These are phyloP conservation scores for Hanseniaspora guilliermondii DNA, from an alignment of 805 yeast genomes.

Conservation along the genomic window DNA sequence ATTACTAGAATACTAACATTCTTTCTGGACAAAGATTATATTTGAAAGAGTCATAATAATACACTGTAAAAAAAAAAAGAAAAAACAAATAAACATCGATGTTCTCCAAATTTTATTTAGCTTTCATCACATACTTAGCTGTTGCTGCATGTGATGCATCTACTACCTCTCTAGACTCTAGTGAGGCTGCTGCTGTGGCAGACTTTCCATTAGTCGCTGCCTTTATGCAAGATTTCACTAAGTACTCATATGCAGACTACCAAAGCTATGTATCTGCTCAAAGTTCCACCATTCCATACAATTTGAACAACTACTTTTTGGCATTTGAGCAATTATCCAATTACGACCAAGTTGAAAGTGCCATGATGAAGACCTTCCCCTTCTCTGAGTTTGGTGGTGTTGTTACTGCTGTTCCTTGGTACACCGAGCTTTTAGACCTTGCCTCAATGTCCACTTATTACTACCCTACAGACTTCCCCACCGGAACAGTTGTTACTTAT, in stretches of 20 bases:
- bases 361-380: slow-evolving; percentile 27
- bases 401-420: slow-evolving; percentile 28
- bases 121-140: slow-evolving; percentile 25
- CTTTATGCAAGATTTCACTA: slow-evolving; percentile 8
- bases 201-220: slow-evolving; percentile 15
- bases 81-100: no score
- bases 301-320: slow-evolving; percentile 27
- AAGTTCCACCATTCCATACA: slow-evolving; percentile 28
- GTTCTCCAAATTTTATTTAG: slow-evolving; percentile 26
- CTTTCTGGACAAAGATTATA: no score
- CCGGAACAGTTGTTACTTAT: not conserved
- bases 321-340: slow-evolving; percentile 23
- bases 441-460: slow-evolving; percentile 20
- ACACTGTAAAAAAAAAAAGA: not conserved
- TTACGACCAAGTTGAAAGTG: slow-evolving; percentile 21
- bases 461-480: slow-evolving; percentile 21
- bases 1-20: no score
- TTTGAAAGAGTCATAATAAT: no score
- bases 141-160: slow-evolving; percentile 11
- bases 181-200: slow-evolving; percentile 6
- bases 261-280: not conserved
- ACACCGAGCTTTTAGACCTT: slow-evolving; percentile 19
- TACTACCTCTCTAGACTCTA: slow-evolving; percentile 4
- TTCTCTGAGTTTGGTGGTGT: slow-evolving; percentile 29
- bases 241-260: slow-evolving; percentile 5